Conservation (phyloP, 805 yeast species). For the Saccharomycopsis selenospora region DNA sequence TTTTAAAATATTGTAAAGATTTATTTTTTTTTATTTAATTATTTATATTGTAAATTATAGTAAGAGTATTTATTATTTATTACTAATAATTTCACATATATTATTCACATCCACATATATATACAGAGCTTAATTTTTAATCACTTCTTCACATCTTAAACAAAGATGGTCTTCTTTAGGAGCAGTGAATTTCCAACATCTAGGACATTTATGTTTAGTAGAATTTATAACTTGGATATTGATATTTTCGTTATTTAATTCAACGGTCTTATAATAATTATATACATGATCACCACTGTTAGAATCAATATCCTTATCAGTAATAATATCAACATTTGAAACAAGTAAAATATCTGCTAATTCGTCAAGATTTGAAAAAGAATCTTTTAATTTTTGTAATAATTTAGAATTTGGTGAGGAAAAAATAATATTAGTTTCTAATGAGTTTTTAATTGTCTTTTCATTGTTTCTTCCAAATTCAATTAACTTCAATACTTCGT, state of each 20-base stretch:
- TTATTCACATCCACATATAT: no score
- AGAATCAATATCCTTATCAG: slow-evolving; percentile 24
- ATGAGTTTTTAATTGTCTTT: slow-evolving; percentile 44
- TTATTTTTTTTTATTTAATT: no score
- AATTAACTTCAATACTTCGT: slow-evolving; percentile 41
- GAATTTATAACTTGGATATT: slow-evolving; percentile 37
- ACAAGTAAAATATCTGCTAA: slow-evolving; percentile 55
- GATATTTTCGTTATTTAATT: slow-evolving; percentile 29
- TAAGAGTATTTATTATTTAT: no score
- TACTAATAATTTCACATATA: no score
- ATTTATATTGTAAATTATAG: no score
- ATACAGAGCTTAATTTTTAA: not conserved
- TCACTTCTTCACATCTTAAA: slow-evolving; percentile 48
- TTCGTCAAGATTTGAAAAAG: slow-evolving; percentile 32
- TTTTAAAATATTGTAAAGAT: no score
- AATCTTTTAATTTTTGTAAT: not conserved
- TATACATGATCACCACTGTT: slow-evolving; percentile 17
- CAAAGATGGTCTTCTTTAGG: slow-evolving; percentile 50
- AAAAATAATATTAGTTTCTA: slow-evolving; percentile 45
- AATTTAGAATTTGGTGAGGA: slow-evolving; percentile 18
- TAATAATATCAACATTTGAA: slow-evolving; percentile 49
- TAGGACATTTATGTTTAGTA: slow-evolving; percentile 61
- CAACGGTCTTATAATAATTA: slow-evolving; percentile 28
- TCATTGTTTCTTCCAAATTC: slow-evolving; percentile 52
- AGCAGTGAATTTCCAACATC: slow-evolving; percentile 86